phyloP scores from a whole-genome alignment of 2,329 filamentous ascomycete genomes.

The Dothidotthia symphoricarpi region DNA sequence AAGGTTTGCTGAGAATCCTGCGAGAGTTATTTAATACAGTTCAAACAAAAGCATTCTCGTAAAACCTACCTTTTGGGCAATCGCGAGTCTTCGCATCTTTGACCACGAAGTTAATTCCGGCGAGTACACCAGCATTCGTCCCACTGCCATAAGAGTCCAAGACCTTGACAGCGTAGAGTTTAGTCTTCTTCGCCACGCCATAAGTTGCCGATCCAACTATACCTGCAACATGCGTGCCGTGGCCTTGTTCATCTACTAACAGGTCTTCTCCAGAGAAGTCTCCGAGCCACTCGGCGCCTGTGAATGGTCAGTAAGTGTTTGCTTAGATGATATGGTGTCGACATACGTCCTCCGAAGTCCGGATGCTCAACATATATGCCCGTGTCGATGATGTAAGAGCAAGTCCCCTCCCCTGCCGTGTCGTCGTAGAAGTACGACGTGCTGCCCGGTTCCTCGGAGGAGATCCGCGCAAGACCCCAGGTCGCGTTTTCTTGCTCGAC shows the following conservation, averaged over 20 bases:
- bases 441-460: slow-evolving; percentile 30
- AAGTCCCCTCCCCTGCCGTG: slow-evolving; percentile 42
- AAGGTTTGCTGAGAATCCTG: too few relatives aligned
- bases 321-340: background rate
- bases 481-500: slow-evolving; percentile 38
- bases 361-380: slow-evolving; percentile 58
- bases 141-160: slow-evolving; percentile 30
- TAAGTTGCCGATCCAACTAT: slow-evolving; percentile 33
- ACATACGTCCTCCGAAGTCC: slow-evolving; percentile 39
- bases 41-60: too few relatives aligned
- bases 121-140: slow-evolving; percentile 23
- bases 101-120: slow-evolving; percentile 26
- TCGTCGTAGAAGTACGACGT: slow-evolving; percentile 41
- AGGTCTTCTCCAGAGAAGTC: slow-evolving; percentile 26
- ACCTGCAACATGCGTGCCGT: slow-evolving; percentile 41
- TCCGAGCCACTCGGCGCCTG: slow-evolving; percentile 28
- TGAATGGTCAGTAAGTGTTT: background rate
- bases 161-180: slow-evolving; percentile 40
- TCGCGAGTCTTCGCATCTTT: slow-evolving; percentile 15
- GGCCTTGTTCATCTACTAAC: slow-evolving; percentile 28
- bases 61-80: slow-evolving; percentile 34
- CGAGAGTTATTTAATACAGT: too few relatives aligned
- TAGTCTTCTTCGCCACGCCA: slow-evolving; percentile 38
- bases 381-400: slow-evolving; percentile 64
- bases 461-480: slow-evolving; percentile 44